phyloP scores from a whole-genome alignment of 2,329 filamentous ascomycete species.

The Chaetomiaceae sp. region DNA sequence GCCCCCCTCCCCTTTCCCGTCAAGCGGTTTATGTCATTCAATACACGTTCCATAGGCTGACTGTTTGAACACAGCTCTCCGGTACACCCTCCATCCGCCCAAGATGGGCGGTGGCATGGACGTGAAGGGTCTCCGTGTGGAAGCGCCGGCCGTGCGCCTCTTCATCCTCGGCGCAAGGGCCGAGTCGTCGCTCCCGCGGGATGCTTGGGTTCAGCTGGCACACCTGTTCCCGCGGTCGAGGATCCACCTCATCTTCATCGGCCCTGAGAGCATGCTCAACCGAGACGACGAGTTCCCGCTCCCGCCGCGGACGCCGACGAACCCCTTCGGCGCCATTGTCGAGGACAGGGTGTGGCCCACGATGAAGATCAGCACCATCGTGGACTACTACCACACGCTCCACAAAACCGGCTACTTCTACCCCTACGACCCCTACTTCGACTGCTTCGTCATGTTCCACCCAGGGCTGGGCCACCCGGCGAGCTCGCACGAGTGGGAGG shows the following conservation, averaged over 20 bases:
- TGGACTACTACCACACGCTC: conserved; percentile 96
- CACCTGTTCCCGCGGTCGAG: conserved; percentile 90
- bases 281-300: conserved; percentile 90
- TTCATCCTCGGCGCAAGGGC: conserved; percentile 93
- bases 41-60: background rate
- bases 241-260: conserved; percentile 90
- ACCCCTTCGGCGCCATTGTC: conserved; percentile 90
- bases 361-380: conserved; percentile 96
- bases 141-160: conserved; percentile 81
- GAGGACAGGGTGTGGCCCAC: conserved; percentile 84
- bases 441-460: conserved; percentile 96
- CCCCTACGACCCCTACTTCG: conserved; percentile 96
- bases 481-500: conserved; percentile 87
- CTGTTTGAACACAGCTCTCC: conserved; percentile 58
- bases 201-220: conserved; percentile 91
- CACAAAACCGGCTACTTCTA: conserved; percentile 87
- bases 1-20: conserved; percentile 29
- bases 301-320: conserved; percentile 74
- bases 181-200: conserved; percentile 91
- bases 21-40: background rate
- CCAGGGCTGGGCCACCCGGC: conserved; percentile 93
- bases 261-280: conserved; percentile 92
- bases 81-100: conserved; percentile 90
- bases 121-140: conserved; percentile 74
- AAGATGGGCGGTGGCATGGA: conserved; percentile 67